Evolutionary conservation across 768 basidiomycete genomes (phyloP).

Genomic region (Kwoniella newhampshirensis): DNA sequence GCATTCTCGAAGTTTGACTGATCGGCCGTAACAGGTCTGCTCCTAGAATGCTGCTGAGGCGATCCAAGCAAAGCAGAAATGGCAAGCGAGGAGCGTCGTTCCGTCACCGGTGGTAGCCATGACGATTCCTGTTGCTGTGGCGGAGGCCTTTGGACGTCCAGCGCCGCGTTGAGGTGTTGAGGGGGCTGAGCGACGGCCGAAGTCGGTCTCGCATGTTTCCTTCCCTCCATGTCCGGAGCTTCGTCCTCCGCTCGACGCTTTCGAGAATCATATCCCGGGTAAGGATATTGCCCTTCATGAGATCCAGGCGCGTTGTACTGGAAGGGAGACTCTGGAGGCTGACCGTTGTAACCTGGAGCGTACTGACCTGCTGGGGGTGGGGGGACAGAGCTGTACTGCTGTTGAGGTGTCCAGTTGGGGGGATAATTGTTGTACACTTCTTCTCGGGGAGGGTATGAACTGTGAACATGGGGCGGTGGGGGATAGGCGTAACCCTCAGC

Average conservation of each 20-base stretch:
- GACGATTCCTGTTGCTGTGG: constrained; percentile 14
- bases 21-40: constrained; percentile 31
- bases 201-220: constrained; percentile 24
- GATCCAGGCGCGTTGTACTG: constrained; percentile 31
- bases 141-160: constrained; percentile 5
- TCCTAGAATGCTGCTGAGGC: constrained; percentile 37
- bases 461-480: constrained; percentile 17
- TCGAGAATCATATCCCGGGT: constrained; percentile 23
- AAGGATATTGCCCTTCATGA: constrained; percentile 14
- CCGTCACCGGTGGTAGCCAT: constrained; percentile 43
- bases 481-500: constrained; percentile 32
- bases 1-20: constrained; percentile 15
- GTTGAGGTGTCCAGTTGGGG: constrained; percentile 21
- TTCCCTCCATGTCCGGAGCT: constrained; percentile 8
- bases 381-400: constrained; percentile 9
- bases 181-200: constrained; percentile 4
- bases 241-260: constrained; percentile 35
- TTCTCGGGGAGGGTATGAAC: constrained; percentile 19
- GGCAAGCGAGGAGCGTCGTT: constrained; percentile 42
- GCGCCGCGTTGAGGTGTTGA: constrained; percentile 23
- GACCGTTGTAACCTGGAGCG: constrained; percentile 6
- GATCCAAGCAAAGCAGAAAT: constrained; percentile 48
- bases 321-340: constrained; percentile 40
- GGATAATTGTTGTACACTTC: constrained; percentile 25
- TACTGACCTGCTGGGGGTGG: constrained; percentile 28